A percentile compares a stretch with the other conserved stretches of the same genome.
Evolutionary conservation across 2,329 filamentous ascomycete species (phyloP).

Genomic region (Ceratocystis lukuohia): DNA sequence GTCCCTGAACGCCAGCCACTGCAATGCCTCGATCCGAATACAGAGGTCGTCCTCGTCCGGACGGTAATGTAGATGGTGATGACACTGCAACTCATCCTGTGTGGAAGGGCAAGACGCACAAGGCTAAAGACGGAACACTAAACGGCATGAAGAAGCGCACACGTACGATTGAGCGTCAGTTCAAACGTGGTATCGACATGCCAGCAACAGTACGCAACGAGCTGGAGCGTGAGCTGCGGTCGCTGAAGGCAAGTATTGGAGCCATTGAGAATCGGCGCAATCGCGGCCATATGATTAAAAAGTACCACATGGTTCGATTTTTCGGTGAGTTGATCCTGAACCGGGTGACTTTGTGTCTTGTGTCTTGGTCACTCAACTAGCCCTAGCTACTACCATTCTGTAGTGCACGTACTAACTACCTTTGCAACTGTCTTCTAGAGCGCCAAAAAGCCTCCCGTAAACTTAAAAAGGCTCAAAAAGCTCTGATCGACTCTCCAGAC

Average conservation of each 20-base stretch:
- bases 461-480: conserved; percentile 48
- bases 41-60: background rate
- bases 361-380: background rate
- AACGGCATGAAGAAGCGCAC: conserved; percentile 58
- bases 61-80: background rate
- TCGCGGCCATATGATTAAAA: conserved; percentile 56
- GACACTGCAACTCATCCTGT: conserved; percentile 23
- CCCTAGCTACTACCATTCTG: background rate
- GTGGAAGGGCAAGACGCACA: conserved; percentile 29
- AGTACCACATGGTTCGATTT: conserved; percentile 74
- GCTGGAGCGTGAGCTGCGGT: conserved; percentile 56
- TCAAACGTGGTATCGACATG: conserved; percentile 47
- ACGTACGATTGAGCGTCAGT: conserved; percentile 53
- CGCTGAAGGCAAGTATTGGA: conserved; percentile 50
- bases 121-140: conserved; percentile 35
- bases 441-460: conserved; percentile 58
- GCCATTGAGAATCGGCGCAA: conserved; percentile 47
- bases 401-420: background rate
- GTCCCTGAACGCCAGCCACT: background rate
- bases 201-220: conserved; percentile 55
- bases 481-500: conserved; percentile 39
- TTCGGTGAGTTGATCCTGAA: conserved; percentile 45
- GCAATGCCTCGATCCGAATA: conserved; percentile 1
- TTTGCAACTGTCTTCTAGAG: conserved; percentile 33
- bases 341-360: background rate